Base-by-base conservation (phyloP, 495 filamentous ascomycete genomes). In the Hypoxylon intermedium region DNA sequence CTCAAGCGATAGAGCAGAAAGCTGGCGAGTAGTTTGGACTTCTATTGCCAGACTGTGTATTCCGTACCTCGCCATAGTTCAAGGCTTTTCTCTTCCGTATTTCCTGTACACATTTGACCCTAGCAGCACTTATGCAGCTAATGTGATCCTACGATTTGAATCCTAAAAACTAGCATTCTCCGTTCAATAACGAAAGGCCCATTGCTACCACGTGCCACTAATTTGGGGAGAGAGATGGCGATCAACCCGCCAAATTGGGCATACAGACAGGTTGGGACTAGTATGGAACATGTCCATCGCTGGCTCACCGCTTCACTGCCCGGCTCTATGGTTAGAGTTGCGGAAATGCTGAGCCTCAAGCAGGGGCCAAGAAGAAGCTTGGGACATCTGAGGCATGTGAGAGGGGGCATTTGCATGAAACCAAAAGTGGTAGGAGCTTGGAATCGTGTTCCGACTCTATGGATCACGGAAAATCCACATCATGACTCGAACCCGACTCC, bases 321-420 rank as follows among this genome's bases (percentile, higher is more conserved):
- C 45, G 45, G 36, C 4, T 31, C 6, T 20, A 6, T 18, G 30
- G 45, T 34, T 48, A 48, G 23, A 48, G 45, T 48, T 48, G 45
- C 43, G 43, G 43, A 3, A 19, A 30, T 48, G 45, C 45, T 48
- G 30, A 48, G 45, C 45, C 45, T 48, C 45, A 48, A 48, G 28
- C 30, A 36, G 30, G 23, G 43, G 26, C 12, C 2, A 46, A 18
- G 26, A 9, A 30, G 43, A 13, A 48, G 45, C 45, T 48, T 36
- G 30, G 45, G 18, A n/a, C 45, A 48, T n/a, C n/a, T 26, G 16
- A 31, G 26, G 24, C n/a, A 38, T 24, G 21, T 42, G 55, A 20
- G 55, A 59, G 37, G 3, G 12, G 15, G 30, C 1, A 30, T 36
- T 18, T 30, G 3, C 41, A 43, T 43, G 20, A 43, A n/a, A 26